A percentile compares a stretch with the other conserved stretches of the same genome.
These are phyloP conservation scores for Ceratobasidium sp. DNA, from an alignment of 1,284 basidiomycete species.

Conservation along the genomic window DNA sequence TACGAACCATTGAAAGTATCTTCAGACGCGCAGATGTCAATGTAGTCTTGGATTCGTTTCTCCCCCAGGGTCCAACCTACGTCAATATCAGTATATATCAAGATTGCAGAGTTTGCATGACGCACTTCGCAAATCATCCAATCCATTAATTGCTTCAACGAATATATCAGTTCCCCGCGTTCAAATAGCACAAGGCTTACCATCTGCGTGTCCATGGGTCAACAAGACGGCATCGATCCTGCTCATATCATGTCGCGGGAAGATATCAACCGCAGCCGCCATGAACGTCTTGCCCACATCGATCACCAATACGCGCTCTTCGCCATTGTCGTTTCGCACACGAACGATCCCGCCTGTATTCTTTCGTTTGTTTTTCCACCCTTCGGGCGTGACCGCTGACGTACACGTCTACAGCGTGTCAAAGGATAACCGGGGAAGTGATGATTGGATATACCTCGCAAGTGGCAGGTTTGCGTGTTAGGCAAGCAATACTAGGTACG, in stretches of 20 bases:
- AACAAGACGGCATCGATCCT: conserved; percentile 78
- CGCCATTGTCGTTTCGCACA: conserved; percentile 53
- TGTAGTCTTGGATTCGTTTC: conserved; percentile 66
- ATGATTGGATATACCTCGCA: background rate
- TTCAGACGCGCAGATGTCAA: conserved; percentile 74
- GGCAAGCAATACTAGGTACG: conserved; percentile 67
- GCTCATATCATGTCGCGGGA: conserved; percentile 74
- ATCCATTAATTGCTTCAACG: conserved; percentile 73
- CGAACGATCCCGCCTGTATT: conserved; percentile 75
- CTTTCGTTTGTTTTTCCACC: conserved; percentile 74
- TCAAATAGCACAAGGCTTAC: conserved; percentile 50
- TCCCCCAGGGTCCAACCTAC: conserved; percentile 76
- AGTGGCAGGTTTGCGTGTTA: conserved; percentile 52
- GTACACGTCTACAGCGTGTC: conserved; percentile 62
- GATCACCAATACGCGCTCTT: conserved; percentile 69
- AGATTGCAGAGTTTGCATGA: conserved; percentile 3
- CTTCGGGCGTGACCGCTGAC: conserved; percentile 66
- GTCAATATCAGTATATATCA: conserved; percentile 34
- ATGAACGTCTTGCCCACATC: conserved; percentile 84
- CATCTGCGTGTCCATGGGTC: conserved; percentile 80
- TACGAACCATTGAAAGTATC: conserved; percentile 57
- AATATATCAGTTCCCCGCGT: conserved; percentile 38
- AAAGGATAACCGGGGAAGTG: background rate
- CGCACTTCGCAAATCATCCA: conserved; percentile 78
- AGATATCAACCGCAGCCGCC: conserved; percentile 76